Evolutionary conservation across 768 basidiomycete genomes (phyloP).

Genomic region (Amanita phalloides): DNA sequence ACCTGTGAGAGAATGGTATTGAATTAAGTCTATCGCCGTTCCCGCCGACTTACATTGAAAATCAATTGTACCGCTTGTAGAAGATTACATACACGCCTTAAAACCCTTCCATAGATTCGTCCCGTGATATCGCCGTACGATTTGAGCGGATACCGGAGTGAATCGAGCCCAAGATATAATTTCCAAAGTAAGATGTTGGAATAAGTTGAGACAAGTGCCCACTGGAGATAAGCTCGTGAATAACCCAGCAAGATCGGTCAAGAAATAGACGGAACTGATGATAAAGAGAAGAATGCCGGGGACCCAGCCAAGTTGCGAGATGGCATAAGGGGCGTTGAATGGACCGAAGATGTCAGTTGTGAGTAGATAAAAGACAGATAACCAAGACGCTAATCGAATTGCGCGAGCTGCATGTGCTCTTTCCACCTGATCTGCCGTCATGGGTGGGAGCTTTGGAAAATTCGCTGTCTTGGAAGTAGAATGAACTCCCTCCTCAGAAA

Average conservation of each 20-base stretch:
- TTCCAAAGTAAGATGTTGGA: slow-evolving; percentile 47
- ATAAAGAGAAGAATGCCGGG: slow-evolving; percentile 33
- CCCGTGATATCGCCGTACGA: slow-evolving; percentile 48
- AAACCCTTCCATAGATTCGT: slow-evolving; percentile 39
- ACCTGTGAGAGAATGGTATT: slow-evolving; percentile 15
- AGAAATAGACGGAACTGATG: slow-evolving; percentile 18
- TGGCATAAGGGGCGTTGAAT: slow-evolving; percentile 34
- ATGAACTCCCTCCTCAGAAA: background rate
- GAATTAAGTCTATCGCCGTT: background rate
- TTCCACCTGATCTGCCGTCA: slow-evolving; percentile 10
- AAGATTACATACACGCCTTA: slow-evolving; percentile 33
- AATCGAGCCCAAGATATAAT: slow-evolving; percentile 46
- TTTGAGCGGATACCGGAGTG: slow-evolving; percentile 38
- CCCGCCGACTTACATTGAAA: slow-evolving; percentile 31
- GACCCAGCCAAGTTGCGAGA: slow-evolving; percentile 50
- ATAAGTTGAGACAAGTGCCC: slow-evolving; percentile 41
- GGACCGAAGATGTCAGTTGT: slow-evolving; percentile 56
- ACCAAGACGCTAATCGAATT: slow-evolving; percentile 39
- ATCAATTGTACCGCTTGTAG: slow-evolving; percentile 48
- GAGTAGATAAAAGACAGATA: slow-evolving; percentile 41
- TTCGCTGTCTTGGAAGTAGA: background rate
- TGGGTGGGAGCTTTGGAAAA: background rate
- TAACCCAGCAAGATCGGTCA: background rate
- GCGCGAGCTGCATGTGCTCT: slow-evolving; percentile 31
- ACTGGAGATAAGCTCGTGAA: slow-evolving; percentile 15